phyloP scores from a whole-genome alignment of 176 grass and related monocot species.

The Triticum urartu region DNA sequence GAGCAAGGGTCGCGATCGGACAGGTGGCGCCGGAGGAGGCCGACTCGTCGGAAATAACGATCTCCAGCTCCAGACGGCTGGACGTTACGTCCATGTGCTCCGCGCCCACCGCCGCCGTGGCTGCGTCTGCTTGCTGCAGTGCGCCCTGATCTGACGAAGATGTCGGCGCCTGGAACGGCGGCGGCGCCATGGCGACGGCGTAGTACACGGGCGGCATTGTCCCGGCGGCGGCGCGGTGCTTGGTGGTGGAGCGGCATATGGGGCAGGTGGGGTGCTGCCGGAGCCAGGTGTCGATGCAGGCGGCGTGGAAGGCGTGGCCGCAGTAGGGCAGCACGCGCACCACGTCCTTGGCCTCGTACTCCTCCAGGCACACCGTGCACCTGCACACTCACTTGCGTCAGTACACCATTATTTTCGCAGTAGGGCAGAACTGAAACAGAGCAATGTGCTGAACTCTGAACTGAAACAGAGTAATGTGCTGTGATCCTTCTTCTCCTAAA shows the following conservation, averaged over 20 bases:
- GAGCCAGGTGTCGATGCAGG: slow-evolving; percentile 82
- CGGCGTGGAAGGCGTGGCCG: slow-evolving; percentile 64
- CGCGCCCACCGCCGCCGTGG: neutral
- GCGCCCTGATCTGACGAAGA: slow-evolving; percentile 12
- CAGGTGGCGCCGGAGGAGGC: neutral
- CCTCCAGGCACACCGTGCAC: slow-evolving; percentile 66
- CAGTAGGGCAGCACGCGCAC: slow-evolving; percentile 62
- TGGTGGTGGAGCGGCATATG: slow-evolving; percentile 62
- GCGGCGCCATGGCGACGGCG: neutral
- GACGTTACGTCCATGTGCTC: neutral
- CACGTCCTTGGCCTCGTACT: slow-evolving; percentile 59
- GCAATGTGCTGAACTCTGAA: too few species aligned
- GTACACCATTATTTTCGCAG: neutral
- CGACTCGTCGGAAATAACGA: slow-evolving; percentile 10
- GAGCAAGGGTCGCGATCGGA: neutral
- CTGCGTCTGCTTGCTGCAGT: neutral
- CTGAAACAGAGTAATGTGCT: neutral
- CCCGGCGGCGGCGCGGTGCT: slow-evolving; percentile 28
- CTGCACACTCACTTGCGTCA: slow-evolving; percentile 1
- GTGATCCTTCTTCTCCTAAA: neutral
- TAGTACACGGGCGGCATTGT: slow-evolving; percentile 22
- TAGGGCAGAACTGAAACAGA: neutral
- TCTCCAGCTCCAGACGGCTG: slow-evolving; percentile 30
- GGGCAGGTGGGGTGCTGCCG: slow-evolving; percentile 62
- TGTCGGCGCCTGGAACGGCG: neutral